phyloP scores from a whole-genome alignment of 495 filamentous ascomycete species.

The Tuber microsphaerosporum region DNA sequence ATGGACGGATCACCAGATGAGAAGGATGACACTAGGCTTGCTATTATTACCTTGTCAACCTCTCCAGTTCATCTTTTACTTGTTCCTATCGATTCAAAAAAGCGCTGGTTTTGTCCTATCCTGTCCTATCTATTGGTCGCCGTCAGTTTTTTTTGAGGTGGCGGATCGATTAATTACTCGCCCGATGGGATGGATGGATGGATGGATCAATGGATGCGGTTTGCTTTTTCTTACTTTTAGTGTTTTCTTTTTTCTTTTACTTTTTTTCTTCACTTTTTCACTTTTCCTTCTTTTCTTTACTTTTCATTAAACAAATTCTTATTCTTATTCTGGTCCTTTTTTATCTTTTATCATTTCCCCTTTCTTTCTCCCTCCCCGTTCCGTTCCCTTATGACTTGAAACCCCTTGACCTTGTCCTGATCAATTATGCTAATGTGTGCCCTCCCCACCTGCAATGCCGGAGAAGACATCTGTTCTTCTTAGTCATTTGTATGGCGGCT shows the following conservation, averaged over 20 bases:
- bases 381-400: conserved; percentile 8
- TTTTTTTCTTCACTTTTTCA: conserved; percentile 19
- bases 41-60: neutral
- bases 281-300: neutral
- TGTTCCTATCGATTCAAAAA: neutral
- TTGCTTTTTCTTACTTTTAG: conserved; percentile 15
- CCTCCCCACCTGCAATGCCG: neutral
- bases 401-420: neutral
- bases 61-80: neutral
- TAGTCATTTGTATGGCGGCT: neutral
- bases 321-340: conserved; percentile 6
- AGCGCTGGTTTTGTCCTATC: conserved; percentile 8
- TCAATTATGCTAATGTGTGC: neutral
- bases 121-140: conserved; percentile 6
- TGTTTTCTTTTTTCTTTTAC: conserved; percentile 12
- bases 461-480: neutral
- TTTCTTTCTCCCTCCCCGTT: conserved; percentile 23
- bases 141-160: neutral
- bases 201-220: neutral
- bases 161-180: neutral
- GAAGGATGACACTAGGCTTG: neutral
- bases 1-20: neutral
- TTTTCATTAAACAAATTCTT: conserved; percentile 13
- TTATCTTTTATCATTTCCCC: conserved; percentile 10
- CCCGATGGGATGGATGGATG: neutral